Evolutionary conservation across 176 grass and related monocot species (phyloP).

Genomic region (Guadua angustifolia): DNA sequence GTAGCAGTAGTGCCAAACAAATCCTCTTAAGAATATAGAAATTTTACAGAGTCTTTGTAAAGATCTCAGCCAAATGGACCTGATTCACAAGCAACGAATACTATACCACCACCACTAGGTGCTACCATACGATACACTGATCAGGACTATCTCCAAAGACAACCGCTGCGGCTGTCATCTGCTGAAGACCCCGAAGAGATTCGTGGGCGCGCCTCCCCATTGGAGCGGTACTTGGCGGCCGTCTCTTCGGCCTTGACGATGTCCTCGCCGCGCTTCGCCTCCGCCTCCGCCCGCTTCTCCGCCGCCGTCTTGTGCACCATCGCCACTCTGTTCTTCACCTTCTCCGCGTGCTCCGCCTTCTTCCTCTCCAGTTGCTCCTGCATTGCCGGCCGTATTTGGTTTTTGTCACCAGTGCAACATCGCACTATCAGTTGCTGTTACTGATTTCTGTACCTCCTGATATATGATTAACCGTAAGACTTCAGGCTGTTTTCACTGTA

Average conservation of each 20-base stretch:
- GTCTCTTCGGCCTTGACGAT: slow-evolving; percentile 51
- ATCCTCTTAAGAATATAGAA: too few species aligned
- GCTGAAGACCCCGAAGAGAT: slow-evolving; percentile 42
- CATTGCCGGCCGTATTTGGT: neutral
- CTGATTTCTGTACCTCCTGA: neutral
- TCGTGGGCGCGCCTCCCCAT: slow-evolving; percentile 57
- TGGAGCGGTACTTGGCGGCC: slow-evolving; percentile 56
- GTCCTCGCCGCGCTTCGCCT: slow-evolving; percentile 55
- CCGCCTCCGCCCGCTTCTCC: slow-evolving; percentile 63
- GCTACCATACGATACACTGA: neutral
- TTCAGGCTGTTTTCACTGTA: neutral
- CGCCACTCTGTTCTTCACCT: slow-evolving; percentile 63
- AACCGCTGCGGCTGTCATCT: neutral
- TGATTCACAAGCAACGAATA: neutral
- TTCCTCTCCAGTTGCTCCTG: slow-evolving; percentile 73
- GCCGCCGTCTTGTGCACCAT: slow-evolving; percentile 54
- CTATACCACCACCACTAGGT: neutral
- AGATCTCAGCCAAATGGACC: too few species aligned
- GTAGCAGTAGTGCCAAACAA: too few species aligned
- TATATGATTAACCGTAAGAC: neutral
- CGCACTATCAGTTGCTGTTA: too few species aligned
- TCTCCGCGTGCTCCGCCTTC: slow-evolving; percentile 62
- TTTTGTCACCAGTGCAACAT: neutral
- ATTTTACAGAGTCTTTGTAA: too few species aligned
- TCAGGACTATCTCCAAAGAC: neutral